These are phyloP conservation scores for Astrothelium macrocarpum DNA, from an alignment of 495 filamentous ascomycete genomes.

Conservation along the genomic window DNA sequence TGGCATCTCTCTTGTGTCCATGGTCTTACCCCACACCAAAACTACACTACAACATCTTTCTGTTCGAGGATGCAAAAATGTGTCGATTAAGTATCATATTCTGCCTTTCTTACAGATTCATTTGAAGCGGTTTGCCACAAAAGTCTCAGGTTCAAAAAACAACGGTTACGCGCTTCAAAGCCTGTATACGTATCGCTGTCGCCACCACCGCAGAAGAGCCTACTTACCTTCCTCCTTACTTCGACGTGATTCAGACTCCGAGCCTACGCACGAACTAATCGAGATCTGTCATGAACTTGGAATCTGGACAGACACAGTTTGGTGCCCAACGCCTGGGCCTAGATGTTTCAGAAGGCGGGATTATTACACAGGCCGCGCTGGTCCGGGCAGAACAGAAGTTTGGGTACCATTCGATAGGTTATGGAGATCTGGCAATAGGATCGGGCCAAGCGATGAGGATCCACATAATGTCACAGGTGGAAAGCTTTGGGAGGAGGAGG, in stretches of 20 bases:
- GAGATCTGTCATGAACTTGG: constrained; percentile 50
- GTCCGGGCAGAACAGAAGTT: constrained; percentile 44
- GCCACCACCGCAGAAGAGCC: constrained; percentile 50
- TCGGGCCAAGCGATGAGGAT: constrained; percentile 37
- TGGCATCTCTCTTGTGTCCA: constrained; percentile 45
- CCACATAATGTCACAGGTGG: constrained; percentile 29
- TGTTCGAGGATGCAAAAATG: constrained; percentile 55
- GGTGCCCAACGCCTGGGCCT: constrained; percentile 52
- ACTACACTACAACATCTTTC: constrained; percentile 50
- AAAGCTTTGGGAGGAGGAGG: constrained; percentile 50
- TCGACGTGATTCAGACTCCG: constrained; percentile 51
- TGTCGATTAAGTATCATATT: constrained; percentile 56
- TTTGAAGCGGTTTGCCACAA: constrained; percentile 16
- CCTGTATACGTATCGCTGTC: constrained; percentile 52
- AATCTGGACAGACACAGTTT: constrained; percentile 56
- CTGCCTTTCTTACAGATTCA: constrained; percentile 42
- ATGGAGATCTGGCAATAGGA: constrained; percentile 52
- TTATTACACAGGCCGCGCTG: constrained; percentile 47
- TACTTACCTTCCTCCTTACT: constrained; percentile 47
- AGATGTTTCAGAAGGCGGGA: constrained; percentile 48
- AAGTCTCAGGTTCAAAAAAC: constrained; percentile 35
- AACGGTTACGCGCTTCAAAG: constrained; percentile 48
- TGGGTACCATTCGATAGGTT: constrained; percentile 58
- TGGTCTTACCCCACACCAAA: constrained; percentile 43
- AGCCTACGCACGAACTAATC: constrained; percentile 54